A percentile compares a stretch with the other conserved stretches of the same genome.
These are phyloP conservation scores for Microbotryomycetes sp. DNA, from an alignment of 1,284 basidiomycete species.

Conservation along the genomic window DNA sequence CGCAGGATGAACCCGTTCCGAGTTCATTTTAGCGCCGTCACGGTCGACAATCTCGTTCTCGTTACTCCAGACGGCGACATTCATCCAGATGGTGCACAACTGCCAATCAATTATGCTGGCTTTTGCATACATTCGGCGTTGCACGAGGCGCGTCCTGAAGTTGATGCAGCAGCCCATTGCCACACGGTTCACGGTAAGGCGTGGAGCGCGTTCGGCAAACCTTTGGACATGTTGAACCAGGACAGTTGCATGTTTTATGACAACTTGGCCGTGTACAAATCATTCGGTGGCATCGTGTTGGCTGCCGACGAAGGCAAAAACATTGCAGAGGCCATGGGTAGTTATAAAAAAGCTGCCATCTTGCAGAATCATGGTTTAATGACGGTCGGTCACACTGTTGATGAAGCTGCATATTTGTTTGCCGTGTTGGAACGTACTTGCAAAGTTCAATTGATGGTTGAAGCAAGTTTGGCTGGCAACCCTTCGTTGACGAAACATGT, in stretches of 20 bases:
- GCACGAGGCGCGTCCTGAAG: constrained; percentile 36
- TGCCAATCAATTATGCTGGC: constrained; percentile 39
- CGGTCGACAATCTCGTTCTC: constrained; percentile 39
- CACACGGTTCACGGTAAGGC: constrained; percentile 40
- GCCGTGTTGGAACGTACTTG: constrained; percentile 42
- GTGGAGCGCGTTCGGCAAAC: constrained; percentile 37
- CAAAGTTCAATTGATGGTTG: constrained; percentile 42
- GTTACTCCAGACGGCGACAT: constrained; percentile 42
- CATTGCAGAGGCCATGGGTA: constrained; percentile 43
- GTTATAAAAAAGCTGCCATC: constrained; percentile 41
- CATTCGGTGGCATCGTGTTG: constrained; percentile 45
- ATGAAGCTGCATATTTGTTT: constrained; percentile 42
- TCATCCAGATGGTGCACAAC: constrained; percentile 39
- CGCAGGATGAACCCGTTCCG: constrained; percentile 42
- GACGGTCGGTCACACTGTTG: constrained; percentile 36
- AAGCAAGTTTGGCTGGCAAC: constrained; percentile 41
- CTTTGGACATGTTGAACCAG: constrained; percentile 43
- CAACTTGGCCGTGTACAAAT: constrained; percentile 38
- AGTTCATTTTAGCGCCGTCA: constrained; percentile 38
- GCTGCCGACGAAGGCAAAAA: constrained; percentile 43
- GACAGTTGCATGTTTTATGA: constrained; percentile 42
- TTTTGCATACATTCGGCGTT: constrained; percentile 18
- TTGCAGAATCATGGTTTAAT: constrained; percentile 42
- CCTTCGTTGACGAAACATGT: constrained; percentile 37
- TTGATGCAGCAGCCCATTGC: constrained; percentile 42